Evolutionary conservation across 441 rosid genomes (phyloP).

Genomic region (Bruguiera hainesii): DNA sequence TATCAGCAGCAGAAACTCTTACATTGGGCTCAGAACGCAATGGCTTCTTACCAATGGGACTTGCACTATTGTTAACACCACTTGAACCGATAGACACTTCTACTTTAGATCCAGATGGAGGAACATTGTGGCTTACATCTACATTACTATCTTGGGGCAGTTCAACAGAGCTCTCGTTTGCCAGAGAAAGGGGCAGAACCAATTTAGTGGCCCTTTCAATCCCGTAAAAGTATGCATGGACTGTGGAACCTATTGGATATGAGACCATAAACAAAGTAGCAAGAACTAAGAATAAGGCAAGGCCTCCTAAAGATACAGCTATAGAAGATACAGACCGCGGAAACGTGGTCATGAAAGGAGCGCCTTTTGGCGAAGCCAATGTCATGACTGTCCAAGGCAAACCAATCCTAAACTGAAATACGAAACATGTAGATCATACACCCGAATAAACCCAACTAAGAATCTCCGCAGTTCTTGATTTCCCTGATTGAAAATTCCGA

Average conservation of each 20-base stretch:
- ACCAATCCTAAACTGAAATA: background rate
- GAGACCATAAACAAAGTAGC: constrained; percentile 68
- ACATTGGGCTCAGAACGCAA: constrained; percentile 12
- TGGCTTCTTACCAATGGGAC: constrained; percentile 13
- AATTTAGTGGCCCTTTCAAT: constrained; percentile 35
- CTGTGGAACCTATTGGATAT: constrained; percentile 50
- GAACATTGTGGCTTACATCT: constrained; percentile 19
- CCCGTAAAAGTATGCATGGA: constrained; percentile 57
- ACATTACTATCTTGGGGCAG: constrained; percentile 7
- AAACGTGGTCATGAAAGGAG: constrained; percentile 34
- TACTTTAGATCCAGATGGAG: constrained; percentile 26
- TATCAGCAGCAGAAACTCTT: constrained; percentile 14
- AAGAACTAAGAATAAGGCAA: constrained; percentile 60
- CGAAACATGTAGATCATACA: background rate
- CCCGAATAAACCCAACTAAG: background rate
- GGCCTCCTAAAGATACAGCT: constrained; percentile 48
- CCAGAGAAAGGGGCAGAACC: constrained; percentile 24
- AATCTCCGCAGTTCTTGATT: background rate
- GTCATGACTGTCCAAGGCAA: constrained; percentile 43
- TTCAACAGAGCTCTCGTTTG: constrained; percentile 20
- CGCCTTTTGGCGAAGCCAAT: constrained; percentile 48
- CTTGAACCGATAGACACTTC: constrained; percentile 24
- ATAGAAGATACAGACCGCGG: constrained; percentile 64
- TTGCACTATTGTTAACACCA: constrained; percentile 25
- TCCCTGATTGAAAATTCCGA: background rate